A percentile compares a stretch with the other conserved stretches of the same genome.
phyloP scores from a whole-genome alignment of 2,329 filamentous ascomycete species.

The Fusarium citri region DNA sequence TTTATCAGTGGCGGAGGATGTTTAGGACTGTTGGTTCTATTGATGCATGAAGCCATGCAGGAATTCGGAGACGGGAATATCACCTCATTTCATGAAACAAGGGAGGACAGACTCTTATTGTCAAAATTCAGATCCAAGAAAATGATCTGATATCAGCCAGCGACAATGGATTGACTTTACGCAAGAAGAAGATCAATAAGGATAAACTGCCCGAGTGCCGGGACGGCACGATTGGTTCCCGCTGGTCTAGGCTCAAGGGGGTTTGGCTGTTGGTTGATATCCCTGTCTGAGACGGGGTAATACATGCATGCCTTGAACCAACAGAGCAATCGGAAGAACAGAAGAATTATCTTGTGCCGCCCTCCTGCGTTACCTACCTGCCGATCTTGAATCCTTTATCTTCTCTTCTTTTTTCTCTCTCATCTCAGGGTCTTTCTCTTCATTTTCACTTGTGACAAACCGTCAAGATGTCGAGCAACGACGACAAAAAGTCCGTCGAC shows the following conservation, averaged over 20 bases:
- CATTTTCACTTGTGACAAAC: not conserved
- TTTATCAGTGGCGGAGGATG: not conserved
- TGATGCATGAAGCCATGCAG: not conserved
- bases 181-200: not conserved
- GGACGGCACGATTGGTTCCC: not conserved
- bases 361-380: not conserved
- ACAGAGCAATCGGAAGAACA: not conserved
- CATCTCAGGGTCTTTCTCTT: not conserved
- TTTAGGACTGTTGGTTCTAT: not conserved
- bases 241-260: not conserved
- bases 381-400: not conserved
- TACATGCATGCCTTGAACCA: not conserved
- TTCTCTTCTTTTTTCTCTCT: not conserved
- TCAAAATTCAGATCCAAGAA: not conserved
- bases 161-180: not conserved
- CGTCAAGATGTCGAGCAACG: conserved; percentile 25
- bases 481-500: conserved; percentile 18
- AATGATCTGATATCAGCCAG: not conserved
- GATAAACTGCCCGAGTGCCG: not conserved
- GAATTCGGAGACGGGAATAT: not conserved
- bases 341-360: not conserved
- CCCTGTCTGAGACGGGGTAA: not conserved
- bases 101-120: not conserved
- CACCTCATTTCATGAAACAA: not conserved
- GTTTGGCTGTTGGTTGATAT: not conserved